phyloP scores from a whole-genome alignment of 2,329 filamentous ascomycete species.

The Fusarium setosum region DNA sequence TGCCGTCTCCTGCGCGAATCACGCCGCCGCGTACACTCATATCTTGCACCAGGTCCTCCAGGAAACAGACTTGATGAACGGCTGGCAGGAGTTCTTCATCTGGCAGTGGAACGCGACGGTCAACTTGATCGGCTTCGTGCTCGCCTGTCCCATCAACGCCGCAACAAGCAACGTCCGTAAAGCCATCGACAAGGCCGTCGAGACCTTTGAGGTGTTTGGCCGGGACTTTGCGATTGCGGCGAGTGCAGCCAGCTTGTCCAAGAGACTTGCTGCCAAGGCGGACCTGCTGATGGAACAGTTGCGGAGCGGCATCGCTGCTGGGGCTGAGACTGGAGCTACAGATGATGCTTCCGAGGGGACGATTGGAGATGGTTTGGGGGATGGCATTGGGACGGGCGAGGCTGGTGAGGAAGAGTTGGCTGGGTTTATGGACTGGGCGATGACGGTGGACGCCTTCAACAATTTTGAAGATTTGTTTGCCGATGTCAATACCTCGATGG shows the following conservation, averaged over 20 bases:
- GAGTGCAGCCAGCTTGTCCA: conserved; percentile 51
- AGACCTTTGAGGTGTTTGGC: conserved; percentile 50
- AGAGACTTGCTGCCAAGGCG: conserved; percentile 35
- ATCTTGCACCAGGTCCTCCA: conserved; percentile 41
- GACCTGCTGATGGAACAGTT: conserved; percentile 26
- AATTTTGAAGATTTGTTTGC: conserved; percentile 38
- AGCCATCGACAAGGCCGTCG: conserved; percentile 52
- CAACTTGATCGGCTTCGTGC: conserved; percentile 47
- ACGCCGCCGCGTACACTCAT: conserved; percentile 40
- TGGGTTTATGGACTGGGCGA: conserved; percentile 44
- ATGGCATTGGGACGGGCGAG: background rate
- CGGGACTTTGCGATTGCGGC: conserved; percentile 55
- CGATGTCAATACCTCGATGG: conserved; percentile 16
- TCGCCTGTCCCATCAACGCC: conserved; percentile 45
- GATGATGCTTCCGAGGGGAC: background rate
- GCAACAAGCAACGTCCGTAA: conserved; percentile 35
- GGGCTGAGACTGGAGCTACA: background rate
- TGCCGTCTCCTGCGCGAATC: conserved; percentile 32
- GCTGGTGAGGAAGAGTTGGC: conserved; percentile 22
- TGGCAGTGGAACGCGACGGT: conserved; percentile 47
- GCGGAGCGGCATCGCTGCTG: conserved; percentile 16
- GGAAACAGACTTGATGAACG: conserved; percentile 39
- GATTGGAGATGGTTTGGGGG: background rate
- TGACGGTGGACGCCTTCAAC: conserved; percentile 43
- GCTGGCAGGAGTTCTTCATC: conserved; percentile 44